A percentile compares a stretch with the other conserved stretches of the same genome.
Conservation (phyloP, 208 protist genomes). For the Acanthamoeba lugdunensis region DNA sequence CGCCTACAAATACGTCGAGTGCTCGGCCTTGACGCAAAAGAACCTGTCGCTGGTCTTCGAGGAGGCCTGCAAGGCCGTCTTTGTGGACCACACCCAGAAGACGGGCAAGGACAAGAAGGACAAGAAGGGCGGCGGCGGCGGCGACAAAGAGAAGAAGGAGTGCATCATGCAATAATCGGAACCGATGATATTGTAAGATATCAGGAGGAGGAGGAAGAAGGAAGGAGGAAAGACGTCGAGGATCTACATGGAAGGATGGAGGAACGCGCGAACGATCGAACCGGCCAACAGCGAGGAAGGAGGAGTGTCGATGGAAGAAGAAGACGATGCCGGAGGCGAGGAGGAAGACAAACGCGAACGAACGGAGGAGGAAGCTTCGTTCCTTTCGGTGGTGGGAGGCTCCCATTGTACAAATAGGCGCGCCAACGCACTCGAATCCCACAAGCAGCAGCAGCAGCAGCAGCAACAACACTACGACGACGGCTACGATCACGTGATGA, state of each 20-base stretch:
- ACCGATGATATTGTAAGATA: background rate
- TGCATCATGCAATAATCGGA: conserved; percentile 58
- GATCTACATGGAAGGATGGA: background rate
- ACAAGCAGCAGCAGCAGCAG: background rate
- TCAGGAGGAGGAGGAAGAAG: background rate
- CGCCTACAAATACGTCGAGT: conserved; percentile 91
- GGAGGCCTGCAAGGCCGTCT: conserved; percentile 78
- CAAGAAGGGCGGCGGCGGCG: conserved; percentile 62
- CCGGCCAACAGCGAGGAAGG: background rate
- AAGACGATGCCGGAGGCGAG: background rate
- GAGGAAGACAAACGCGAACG: background rate
- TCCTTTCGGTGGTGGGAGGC: conserved; percentile 11
- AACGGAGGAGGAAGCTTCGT: conserved; percentile 3
- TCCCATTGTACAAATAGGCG: conserved; percentile 60
- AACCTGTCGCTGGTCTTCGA: conserved; percentile 90
- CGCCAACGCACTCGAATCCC: conserved; percentile 32
- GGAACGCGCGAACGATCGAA: background rate
- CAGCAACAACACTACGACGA: background rate
- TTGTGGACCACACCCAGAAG: conserved; percentile 62
- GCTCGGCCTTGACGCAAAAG: conserved; percentile 91
- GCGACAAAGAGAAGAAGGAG: conserved; percentile 69
- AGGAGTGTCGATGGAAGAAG: background rate
- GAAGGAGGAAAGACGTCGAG: background rate
- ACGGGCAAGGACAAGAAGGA: conserved; percentile 74
- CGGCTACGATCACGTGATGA: background rate